Evolutionary conservation across 345 rosid species (phyloP), one percentile per base, ranked within the genome.

Genomic region (Gossypium raimondii): DNA sequence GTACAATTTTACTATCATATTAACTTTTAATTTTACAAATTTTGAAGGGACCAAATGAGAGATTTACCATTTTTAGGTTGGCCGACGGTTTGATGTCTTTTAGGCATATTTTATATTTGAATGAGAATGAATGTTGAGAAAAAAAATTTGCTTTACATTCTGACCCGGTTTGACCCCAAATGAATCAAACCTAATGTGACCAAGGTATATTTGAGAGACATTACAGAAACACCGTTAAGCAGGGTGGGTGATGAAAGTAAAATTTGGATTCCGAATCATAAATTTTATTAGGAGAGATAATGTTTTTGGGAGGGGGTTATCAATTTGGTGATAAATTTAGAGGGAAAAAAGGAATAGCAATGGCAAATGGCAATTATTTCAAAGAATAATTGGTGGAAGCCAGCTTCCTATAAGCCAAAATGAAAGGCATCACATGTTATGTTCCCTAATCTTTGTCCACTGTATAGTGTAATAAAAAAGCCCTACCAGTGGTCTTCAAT

Each of bases 331-430:
- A 47, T 7, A 8, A 53, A 17, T n/a, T 10, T 1, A 4, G 8
- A 72, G 41, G 9, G 55, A 14, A 14, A 14, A n/a, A 55, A 3
- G 13, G 4, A 5, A 11, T 62, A 29, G 65, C 38, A 4, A 11
- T 3, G 73, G 67, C 34, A 4, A 20, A 70, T 68, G 76, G 80
- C 82, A 12, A 81, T 75, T 70, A 84, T 81, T 63, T 45, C 58
- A 77, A 73, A 52, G 78, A 72, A 81, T 79, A 72, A 81, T 75
- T 84, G 70, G 65, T 66, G 74, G 77, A 55, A 67, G 82, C 81
- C 80, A 64, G 63, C 72, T 55, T 45, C 79, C 70, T 18, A 16
- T 56, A 56, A 67, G 69, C 69, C 72, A 38, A 55, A 73, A 74
- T 20, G 29, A 45, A 67, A 38, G 14, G 18, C 27, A 76, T 74